A percentile compares a stretch with the other conserved stretches of the same genome.
Conservation (phyloP, 179 eudicot species). For the Drosera spatulata region DNA sequence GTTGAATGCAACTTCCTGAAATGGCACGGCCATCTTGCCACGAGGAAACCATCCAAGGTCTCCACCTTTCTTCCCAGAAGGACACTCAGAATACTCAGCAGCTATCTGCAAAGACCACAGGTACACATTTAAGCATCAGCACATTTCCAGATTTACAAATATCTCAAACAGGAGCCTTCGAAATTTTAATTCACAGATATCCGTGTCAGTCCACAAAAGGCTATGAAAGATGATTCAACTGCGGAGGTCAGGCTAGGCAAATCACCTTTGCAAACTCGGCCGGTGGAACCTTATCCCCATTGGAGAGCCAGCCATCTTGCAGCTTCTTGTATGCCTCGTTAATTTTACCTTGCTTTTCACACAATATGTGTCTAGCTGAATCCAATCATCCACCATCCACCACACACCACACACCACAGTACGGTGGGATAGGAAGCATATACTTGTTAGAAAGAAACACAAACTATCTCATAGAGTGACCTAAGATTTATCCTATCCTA, state of each 20-base stretch:
- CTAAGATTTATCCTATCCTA: too few relatives aligned
- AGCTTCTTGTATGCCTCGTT: constrained; percentile 96
- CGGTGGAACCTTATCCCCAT: constrained; percentile 95
- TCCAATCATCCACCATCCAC: not conserved
- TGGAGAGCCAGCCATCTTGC: constrained; percentile 86
- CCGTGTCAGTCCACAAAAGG: too few relatives aligned
- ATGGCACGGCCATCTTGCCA: constrained; percentile 99
- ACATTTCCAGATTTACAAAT: too few relatives aligned
- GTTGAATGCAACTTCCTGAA: constrained; percentile 95
- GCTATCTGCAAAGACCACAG: constrained; percentile 46
- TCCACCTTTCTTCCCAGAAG: constrained; percentile 95
- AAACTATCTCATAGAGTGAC: too few relatives aligned
- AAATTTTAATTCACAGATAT: too few relatives aligned
- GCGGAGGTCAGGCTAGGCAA: not conserved
- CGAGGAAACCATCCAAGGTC: constrained; percentile 98
- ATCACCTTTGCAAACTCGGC: constrained; percentile 95
- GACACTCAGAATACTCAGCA: constrained; percentile 91
- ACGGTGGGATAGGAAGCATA: too few relatives aligned
- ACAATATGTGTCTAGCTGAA: constrained; percentile 83
- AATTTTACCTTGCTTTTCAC: constrained; percentile 96
- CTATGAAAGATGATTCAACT: too few relatives aligned
- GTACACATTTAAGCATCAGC: not conserved
- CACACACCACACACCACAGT: too few relatives aligned
- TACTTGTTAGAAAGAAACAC: too few relatives aligned
- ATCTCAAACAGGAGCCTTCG: too few relatives aligned